These are phyloP conservation scores for Mycena galericulata DNA, from an alignment of 768 basidiomycete species.

Conservation along the genomic window DNA sequence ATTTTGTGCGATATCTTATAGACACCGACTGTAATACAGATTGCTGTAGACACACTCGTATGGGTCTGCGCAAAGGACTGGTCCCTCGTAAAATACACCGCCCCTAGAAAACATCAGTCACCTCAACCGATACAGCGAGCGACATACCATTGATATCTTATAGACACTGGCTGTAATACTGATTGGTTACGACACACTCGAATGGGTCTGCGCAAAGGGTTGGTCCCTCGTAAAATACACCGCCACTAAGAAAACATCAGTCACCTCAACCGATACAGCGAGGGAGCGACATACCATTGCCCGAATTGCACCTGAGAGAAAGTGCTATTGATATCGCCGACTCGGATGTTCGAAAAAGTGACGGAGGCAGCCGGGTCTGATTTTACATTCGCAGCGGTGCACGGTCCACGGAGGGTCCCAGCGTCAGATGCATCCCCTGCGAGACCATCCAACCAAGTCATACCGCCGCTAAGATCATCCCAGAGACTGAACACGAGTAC, in stretches of 20 bases:
- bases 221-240: constrained; percentile 22
- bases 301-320: constrained; percentile 33
- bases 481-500: constrained; percentile 51
- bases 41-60: constrained; percentile 18
- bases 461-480: constrained; percentile 52
- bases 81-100: constrained; percentile 22
- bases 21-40: constrained; percentile 28
- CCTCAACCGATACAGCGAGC: background rate
- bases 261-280: constrained; percentile 1
- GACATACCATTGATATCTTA: constrained; percentile 21
- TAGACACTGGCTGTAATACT: constrained; percentile 29
- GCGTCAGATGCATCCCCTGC: constrained; percentile 35
- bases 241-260: constrained; percentile 23
- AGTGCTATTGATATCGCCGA: constrained; percentile 52
- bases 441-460: constrained; percentile 52
- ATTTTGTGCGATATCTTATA: constrained; percentile 20
- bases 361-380: constrained; percentile 44
- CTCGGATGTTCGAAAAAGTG: constrained; percentile 54
- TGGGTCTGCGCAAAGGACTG: constrained; percentile 12
- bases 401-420: constrained; percentile 51
- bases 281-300: constrained; percentile 26
- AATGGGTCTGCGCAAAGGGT: constrained; percentile 12
- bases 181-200: constrained; percentile 17
- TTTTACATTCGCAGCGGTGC: constrained; percentile 48
- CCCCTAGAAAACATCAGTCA: constrained; percentile 23